Percentiles rank a stretch among this genome's conserved stretches.
phyloP scores from a whole-genome alignment of 2,329 filamentous ascomycete species.

The Neonectria neomacrospora region DNA sequence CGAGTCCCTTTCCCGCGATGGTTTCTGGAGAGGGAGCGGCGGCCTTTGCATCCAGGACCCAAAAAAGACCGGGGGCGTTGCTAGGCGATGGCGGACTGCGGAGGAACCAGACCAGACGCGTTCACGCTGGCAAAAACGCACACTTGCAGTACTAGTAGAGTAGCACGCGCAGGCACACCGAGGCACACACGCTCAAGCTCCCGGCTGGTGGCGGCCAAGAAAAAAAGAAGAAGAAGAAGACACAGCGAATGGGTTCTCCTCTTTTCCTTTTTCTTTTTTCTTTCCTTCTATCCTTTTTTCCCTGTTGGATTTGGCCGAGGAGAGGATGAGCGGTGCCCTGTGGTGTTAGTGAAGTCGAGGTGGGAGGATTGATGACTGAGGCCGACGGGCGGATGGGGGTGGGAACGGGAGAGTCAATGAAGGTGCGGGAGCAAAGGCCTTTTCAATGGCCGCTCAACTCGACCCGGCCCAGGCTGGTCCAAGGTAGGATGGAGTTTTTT shows the following conservation, averaged over 20 bases:
- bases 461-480: constrained; percentile 39
- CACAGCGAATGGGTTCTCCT: constrained; percentile 30
- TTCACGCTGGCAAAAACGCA: constrained; percentile 11
- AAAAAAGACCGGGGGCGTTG: constrained; percentile 42
- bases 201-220: constrained; percentile 15
- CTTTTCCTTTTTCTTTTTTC: constrained; percentile 28
- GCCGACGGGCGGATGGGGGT: constrained; percentile 46
- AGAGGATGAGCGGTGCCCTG: constrained; percentile 12
- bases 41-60: constrained; percentile 29
- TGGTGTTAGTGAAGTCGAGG: constrained; percentile 19
- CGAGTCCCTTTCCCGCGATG: constrained; percentile 32
- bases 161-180: constrained; percentile 12
- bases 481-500: constrained; percentile 42
- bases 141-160: constrained; percentile 15
- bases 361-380: constrained; percentile 16
- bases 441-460: constrained; percentile 53
- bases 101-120: constrained; percentile 35
- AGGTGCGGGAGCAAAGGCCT: constrained; percentile 52
- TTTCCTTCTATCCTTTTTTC: constrained; percentile 10
- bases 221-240: constrained; percentile 29
- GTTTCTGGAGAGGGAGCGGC: constrained; percentile 17
- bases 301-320: constrained; percentile 22
- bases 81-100: constrained; percentile 41
- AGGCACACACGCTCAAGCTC: constrained; percentile 21
- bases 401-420: constrained; percentile 44